Conservation (phyloP, 768 basidiomycete species). For the Auricularia auricula-judae region DNA sequence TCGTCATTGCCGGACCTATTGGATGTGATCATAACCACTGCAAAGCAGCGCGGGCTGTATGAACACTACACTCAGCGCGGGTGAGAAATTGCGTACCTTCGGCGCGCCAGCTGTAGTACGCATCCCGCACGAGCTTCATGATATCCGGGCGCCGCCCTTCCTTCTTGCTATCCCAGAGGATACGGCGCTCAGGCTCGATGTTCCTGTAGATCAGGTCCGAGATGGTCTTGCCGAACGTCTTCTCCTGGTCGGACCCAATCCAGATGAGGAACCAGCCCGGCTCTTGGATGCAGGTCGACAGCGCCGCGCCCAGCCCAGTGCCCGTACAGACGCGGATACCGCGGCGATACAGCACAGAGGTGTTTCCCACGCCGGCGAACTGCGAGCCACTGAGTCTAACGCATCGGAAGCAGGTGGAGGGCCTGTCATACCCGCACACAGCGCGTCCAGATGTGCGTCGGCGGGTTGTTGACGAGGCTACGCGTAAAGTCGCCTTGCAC, state of each 20-base stretch:
- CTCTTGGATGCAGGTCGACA: constrained; percentile 12
- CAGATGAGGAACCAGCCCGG: constrained; percentile 13
- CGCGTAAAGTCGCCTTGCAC: constrained; percentile 13
- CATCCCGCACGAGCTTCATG: constrained; percentile 9
- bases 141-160: constrained; percentile 9
- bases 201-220: constrained; percentile 9
- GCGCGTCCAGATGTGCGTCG: constrained; percentile 11
- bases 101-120: constrained; percentile 8
- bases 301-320: constrained; percentile 12
- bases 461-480: constrained; percentile 9
- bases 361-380: constrained; percentile 11
- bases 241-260: constrained; percentile 11
- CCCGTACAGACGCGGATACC: constrained; percentile 13
- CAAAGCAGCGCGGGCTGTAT: neutral
- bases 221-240: constrained; percentile 13
- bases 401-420: neutral
- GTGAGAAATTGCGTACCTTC: constrained; percentile 7
- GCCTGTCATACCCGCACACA: constrained; percentile 8
- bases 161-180: constrained; percentile 13
- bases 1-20: constrained; percentile 10
- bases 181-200: constrained; percentile 10
- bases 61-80: neutral
- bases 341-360: constrained; percentile 8
- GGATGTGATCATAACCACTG: constrained; percentile 12
- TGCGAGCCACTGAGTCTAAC: neutral